Conservation (phyloP, 306 rosid species). For the Rosa persica region DNA sequence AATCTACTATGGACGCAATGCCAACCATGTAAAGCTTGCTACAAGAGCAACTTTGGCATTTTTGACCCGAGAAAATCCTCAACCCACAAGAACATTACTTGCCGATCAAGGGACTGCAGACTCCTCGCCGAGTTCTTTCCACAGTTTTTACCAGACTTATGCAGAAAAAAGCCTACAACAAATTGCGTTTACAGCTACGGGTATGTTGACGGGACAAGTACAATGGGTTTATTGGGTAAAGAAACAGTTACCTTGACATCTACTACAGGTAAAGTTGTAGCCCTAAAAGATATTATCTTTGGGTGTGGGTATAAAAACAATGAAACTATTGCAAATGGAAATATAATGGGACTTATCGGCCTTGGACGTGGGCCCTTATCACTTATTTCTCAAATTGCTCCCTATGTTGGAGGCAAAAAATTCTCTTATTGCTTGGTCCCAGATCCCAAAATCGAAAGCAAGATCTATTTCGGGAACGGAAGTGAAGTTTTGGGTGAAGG, state of each 20-base stretch:
- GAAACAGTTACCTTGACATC: constrained; percentile 38
- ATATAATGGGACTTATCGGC: constrained; percentile 59
- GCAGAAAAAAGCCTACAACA: neutral
- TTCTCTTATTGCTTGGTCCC: constrained; percentile 58
- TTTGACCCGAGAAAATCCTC: constrained; percentile 46
- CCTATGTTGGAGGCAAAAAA: constrained; percentile 40
- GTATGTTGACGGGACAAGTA: constrained; percentile 16
- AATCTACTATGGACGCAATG: constrained; percentile 61
- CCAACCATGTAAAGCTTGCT: constrained; percentile 38
- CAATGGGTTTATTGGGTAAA: constrained; percentile 39
- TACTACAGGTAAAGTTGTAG: constrained; percentile 16
- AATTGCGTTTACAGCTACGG: too few species aligned
- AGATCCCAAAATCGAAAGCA: constrained; percentile 39
- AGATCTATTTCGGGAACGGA: constrained; percentile 45
- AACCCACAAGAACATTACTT: constrained; percentile 22
- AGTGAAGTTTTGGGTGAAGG: constrained; percentile 53
- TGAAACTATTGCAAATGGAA: constrained; percentile 16
- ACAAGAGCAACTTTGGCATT: constrained; percentile 31
- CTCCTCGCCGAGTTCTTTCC: neutral
- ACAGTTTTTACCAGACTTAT: too few species aligned
- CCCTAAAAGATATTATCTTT: constrained; percentile 31
- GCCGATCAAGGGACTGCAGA: neutral
- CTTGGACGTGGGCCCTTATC: constrained; percentile 53
- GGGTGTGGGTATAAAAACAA: constrained; percentile 53
- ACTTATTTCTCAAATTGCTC: constrained; percentile 48